Evolutionary conservation across 352 stramenopile species (phyloP), one percentile per base, ranked within the genome.

Genomic region (Phytopythium aichiense): DNA sequence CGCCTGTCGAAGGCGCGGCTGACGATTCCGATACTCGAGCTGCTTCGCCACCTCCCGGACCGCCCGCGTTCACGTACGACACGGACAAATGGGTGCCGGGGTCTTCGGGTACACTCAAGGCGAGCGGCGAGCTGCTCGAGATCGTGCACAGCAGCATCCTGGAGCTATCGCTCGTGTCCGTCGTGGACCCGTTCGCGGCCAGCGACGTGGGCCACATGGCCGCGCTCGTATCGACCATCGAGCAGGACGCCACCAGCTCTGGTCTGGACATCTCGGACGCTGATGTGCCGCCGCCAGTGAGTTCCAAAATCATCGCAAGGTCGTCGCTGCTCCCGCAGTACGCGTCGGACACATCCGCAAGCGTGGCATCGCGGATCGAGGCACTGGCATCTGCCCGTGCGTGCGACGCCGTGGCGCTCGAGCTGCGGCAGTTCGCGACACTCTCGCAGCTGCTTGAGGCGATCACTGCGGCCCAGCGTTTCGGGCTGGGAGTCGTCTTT

Each of bases 141-240:
- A 76, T 88, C 49, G 59, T 89, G 18, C 74, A 70, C 22, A 79
- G 67, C 56, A 81, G 54, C 45, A 62, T 89, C 4, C 69, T 73
- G 22, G 76, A 90, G 57, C 63, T 90, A 13, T 65, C 81, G n/a
- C 59, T 93, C 30, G 64, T 69, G 5, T 66, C 68, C 0, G 70
- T 93, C 30, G 68, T 91, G 2, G 84, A 91, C 50, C 80, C 84
- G 5, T 90, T 93, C 51, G 81, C 83, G 28, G 58, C 63, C 2
- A 60, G 66, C 0, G 80, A 93, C 45, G 42, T 52, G 66, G 81
- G 79, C 51, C 68, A 66, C 25, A 89, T 88, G 30, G 51, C 71
- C 2, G 67, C 71, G n/a, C 63, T 93, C 2, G 52, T 82, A 23
- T 73, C 64, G 30, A 72, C 46, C 22, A 40, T 59, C n/a, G 74